Percentiles rank a stretch among this genome's conserved stretches.
Conservation (phyloP, 495 filamentous ascomycete genomes). For the Viridothelium virens region DNA sequence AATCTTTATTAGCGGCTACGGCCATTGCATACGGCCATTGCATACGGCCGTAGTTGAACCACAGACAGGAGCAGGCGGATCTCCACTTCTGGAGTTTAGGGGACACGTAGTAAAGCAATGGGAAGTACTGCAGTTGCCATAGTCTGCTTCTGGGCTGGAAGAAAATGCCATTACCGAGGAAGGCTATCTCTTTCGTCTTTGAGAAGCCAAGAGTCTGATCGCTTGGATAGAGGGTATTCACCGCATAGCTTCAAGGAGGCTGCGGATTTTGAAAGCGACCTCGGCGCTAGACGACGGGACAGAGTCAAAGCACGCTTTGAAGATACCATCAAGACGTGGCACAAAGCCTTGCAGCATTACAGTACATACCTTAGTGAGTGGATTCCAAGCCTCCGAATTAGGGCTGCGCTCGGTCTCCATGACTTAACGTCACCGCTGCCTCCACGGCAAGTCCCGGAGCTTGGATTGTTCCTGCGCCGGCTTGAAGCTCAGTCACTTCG, state of each 20-base stretch:
- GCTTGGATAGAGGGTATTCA: neutral
- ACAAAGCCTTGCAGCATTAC: neutral
- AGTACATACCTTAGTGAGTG: neutral
- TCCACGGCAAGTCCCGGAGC: neutral
- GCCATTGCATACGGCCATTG: no score
- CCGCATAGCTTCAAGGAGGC: neutral
- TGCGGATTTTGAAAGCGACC: neutral
- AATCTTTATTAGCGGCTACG: no score
- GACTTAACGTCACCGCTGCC: neutral
- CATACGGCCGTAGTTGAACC: constrained; percentile 1
- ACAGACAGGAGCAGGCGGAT: no score
- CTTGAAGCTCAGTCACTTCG: neutral
- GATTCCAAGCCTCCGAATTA: neutral
- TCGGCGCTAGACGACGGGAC: neutral
- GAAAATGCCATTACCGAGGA: neutral
- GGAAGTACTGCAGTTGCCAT: no score
- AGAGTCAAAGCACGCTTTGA: neutral
- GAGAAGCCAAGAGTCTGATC: neutral
- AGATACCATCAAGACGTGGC: neutral
- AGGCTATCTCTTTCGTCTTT: neutral
- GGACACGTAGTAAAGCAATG: no score
- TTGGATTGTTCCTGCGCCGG: constrained; percentile 4
- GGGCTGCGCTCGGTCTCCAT: neutral
- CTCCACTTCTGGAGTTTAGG: no score
- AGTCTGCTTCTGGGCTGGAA: neutral